Evolutionary conservation across 139 green algal species (phyloP).

Genomic region (Micractinium sp.): DNA sequence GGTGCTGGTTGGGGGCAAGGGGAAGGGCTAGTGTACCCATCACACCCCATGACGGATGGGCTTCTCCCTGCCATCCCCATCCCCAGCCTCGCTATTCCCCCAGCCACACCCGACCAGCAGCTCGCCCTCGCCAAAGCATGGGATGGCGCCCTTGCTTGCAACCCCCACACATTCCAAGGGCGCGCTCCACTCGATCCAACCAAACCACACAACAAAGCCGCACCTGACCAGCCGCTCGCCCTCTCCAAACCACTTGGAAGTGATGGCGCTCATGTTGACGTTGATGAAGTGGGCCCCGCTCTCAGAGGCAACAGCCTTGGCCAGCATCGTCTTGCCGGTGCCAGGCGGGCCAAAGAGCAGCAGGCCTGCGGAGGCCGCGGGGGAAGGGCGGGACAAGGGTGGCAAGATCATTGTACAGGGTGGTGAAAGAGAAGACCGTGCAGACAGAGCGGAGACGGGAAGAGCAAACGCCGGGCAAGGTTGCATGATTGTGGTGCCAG

Average conservation of each 20-base stretch:
- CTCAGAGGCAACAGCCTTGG: slow-evolving; percentile 93
- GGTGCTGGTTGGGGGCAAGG: neutral
- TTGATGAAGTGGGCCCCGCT: slow-evolving; percentile 89
- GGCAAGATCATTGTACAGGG: no score
- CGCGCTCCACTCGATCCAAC: neutral
- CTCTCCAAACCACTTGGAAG: slow-evolving; percentile 42
- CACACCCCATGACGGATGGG: neutral
- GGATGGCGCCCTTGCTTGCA: neutral
- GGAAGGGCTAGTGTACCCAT: neutral
- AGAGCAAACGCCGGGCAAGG: no score
- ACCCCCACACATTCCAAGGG: neutral
- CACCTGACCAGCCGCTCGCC: slow-evolving; percentile 26
- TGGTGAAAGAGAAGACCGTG: no score
- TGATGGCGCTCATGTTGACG: slow-evolving; percentile 66
- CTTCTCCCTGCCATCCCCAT: no score
- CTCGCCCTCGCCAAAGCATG: neutral
- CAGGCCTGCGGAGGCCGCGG: slow-evolving; percentile 61
- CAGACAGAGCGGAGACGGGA: neutral
- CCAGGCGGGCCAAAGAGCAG: slow-evolving; percentile 92
- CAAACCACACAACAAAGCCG: neutral
- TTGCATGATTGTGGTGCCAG: no score
- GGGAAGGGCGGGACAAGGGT: neutral
- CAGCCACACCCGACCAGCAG: no score
- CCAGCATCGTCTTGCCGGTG: slow-evolving; percentile 92
- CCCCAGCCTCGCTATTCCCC: no score